Conservation (phyloP, 2,329 filamentous ascomycete species). For the Colletotrichum orbiculare region DNA sequence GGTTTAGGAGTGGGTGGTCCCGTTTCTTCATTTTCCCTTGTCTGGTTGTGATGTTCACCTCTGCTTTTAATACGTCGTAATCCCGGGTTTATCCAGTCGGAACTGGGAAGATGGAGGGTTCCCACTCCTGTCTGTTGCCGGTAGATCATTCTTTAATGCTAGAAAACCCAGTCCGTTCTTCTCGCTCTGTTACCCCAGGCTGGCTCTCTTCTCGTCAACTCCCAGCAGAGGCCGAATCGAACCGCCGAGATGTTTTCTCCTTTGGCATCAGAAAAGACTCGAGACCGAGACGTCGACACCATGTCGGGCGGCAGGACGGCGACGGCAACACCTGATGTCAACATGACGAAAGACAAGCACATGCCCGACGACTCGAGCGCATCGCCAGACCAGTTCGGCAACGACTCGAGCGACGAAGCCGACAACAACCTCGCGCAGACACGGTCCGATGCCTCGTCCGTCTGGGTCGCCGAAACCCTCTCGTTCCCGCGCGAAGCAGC, state of each 20-base stretch:
- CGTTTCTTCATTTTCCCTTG: neutral
- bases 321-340: conserved; percentile 24
- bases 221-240: neutral
- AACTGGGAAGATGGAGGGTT: conserved; percentile 9
- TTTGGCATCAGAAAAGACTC: conserved; percentile 8
- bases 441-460: conserved; percentile 11
- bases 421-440: conserved; percentile 6
- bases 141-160: conserved; percentile 19
- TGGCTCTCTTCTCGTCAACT: neutral
- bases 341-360: conserved; percentile 14
- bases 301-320: conserved; percentile 20
- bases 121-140: conserved; percentile 21
- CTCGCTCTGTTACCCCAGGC: too few species aligned
- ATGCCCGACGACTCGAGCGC: conserved; percentile 18
- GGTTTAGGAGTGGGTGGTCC: neutral
- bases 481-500: conserved; percentile 45
- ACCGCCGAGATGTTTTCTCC: conserved; percentile 23
- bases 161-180: neutral
- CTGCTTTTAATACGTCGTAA: neutral
- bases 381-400: conserved; percentile 3
- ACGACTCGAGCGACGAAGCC: conserved; percentile 5
- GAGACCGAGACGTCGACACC: conserved; percentile 10
- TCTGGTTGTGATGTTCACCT: neutral
- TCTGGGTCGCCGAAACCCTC: conserved; percentile 27
- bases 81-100: neutral